These are phyloP conservation scores for Sophora flavescens DNA, from an alignment of 306 rosid genomes.

Conservation along the genomic window DNA sequence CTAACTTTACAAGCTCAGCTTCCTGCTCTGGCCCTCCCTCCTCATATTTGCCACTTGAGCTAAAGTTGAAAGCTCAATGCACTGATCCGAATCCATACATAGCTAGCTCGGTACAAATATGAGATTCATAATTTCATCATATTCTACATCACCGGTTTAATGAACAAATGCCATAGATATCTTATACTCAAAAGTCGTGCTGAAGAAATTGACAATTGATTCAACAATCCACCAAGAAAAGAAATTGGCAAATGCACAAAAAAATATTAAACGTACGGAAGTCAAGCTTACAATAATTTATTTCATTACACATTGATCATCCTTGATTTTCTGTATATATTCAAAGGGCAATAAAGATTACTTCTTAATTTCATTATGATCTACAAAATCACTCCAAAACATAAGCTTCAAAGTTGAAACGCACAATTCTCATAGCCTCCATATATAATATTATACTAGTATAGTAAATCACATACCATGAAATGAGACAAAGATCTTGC, in stretches of 20 bases:
- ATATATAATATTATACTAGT: not conserved
- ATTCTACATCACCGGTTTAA: not conserved
- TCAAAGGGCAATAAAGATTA: constrained; percentile 40
- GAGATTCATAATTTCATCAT: not conserved
- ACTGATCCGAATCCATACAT: not conserved
- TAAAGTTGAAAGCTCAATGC: not conserved
- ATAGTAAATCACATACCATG: constrained; percentile 49
- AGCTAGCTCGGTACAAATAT: not conserved
- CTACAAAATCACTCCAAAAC: constrained; percentile 43
- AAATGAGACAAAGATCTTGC: constrained; percentile 34
- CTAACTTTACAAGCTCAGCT: constrained; percentile 18
- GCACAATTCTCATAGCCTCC: constrained; percentile 38
- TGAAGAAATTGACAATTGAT: not conserved
- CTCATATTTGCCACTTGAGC: too few species aligned
- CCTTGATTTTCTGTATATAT: constrained; percentile 33
- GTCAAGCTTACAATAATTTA: constrained; percentile 14
- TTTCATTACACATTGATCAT: constrained; percentile 29
- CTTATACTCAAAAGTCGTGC: constrained; percentile 20
- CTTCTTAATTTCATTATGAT: constrained; percentile 22
- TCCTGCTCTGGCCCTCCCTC: not conserved
- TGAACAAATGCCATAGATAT: not conserved
- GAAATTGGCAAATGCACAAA: not conserved
- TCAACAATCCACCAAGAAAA: not conserved
- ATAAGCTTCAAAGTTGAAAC: constrained; percentile 39
- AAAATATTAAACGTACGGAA: not conserved